A percentile compares a stretch with the other conserved stretches of the same genome.
phyloP scores from a whole-genome alignment of 2,329 filamentous ascomycete species.

The Trichophyton benhamiae region DNA sequence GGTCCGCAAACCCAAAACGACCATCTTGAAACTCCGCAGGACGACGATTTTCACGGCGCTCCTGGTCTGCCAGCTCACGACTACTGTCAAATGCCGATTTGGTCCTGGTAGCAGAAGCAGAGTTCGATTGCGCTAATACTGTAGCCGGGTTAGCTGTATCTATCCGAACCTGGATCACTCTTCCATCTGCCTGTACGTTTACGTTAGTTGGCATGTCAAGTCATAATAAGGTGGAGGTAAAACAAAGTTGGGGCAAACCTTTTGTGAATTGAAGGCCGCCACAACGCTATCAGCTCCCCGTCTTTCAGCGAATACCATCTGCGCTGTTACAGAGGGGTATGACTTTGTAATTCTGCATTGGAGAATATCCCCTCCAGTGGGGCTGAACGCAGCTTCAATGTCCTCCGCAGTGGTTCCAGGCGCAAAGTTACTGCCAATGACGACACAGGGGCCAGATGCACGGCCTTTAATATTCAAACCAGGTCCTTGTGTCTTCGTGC shows the following conservation, averaged over 20 bases:
- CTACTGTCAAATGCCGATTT: constrained; percentile 22
- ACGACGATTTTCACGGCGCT: constrained; percentile 25
- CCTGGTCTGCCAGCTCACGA: constrained; percentile 31
- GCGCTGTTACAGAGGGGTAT: constrained; percentile 47
- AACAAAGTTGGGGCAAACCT: constrained; percentile 30
- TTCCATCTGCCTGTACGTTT: constrained; percentile 45
- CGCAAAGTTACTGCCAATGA: constrained; percentile 52
- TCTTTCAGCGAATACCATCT: constrained; percentile 46
- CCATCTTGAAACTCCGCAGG: constrained; percentile 28
- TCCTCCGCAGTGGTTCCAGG: constrained; percentile 54
- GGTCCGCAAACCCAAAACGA: constrained; percentile 27
- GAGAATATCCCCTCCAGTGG: constrained; percentile 40
- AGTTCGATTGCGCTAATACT: constrained; percentile 5
- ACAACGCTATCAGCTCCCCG: constrained; percentile 47
- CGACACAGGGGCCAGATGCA: constrained; percentile 42
- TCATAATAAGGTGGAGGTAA: not conserved
- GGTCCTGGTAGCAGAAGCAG: constrained; percentile 12
- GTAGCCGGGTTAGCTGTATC: constrained; percentile 21
- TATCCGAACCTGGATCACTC: constrained; percentile 45
- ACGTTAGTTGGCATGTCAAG: not conserved
- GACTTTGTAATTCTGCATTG: constrained; percentile 43
- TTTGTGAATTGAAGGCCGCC: constrained; percentile 50
- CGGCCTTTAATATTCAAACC: constrained; percentile 45
- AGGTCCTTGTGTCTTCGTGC: constrained; percentile 3
- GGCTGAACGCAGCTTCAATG: constrained; percentile 48